Percentiles rank a stretch among this genome's conserved stretches.
Evolutionary conservation across 441 rosid genomes (phyloP).

Genomic region (Jatropha podagrica): DNA sequence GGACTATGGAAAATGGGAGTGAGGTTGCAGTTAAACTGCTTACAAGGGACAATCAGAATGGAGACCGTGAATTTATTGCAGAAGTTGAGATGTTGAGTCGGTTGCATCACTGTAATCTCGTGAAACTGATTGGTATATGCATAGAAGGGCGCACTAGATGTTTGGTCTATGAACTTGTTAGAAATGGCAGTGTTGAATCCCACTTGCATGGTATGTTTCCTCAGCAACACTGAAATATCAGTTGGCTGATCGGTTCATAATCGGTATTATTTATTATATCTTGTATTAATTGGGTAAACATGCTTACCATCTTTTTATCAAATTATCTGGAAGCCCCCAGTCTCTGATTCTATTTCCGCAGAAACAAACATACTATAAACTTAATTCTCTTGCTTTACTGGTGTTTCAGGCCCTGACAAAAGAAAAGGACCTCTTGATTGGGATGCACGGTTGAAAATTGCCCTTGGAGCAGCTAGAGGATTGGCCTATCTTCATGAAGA

Average conservation of each 20-base stretch:
- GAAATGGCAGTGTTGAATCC: constrained; percentile 94
- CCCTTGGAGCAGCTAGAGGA: constrained; percentile 98
- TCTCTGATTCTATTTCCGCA: constrained; percentile 7
- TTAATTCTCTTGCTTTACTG: constrained; percentile 17
- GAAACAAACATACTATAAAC: constrained; percentile 4
- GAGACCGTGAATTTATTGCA: constrained; percentile 88
- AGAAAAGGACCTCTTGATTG: constrained; percentile 77
- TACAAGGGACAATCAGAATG: constrained; percentile 75
- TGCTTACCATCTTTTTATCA: neutral
- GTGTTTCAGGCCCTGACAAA: constrained; percentile 53
- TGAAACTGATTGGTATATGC: constrained; percentile 91
- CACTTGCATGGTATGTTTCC: constrained; percentile 84
- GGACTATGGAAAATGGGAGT: constrained; percentile 68
- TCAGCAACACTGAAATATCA: neutral
- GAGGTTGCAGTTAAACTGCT: constrained; percentile 93
- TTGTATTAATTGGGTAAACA: neutral
- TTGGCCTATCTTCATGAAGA: constrained; percentile 99
- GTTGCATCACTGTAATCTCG: constrained; percentile 96
- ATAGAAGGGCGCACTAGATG: constrained; percentile 80
- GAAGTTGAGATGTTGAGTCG: constrained; percentile 99
- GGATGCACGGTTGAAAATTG: constrained; percentile 94
- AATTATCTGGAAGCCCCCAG: neutral
- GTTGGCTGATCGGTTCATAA: neutral
- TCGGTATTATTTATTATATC: neutral
- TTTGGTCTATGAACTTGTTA: constrained; percentile 85